A percentile compares a stretch with the other conserved stretches of the same genome.
Evolutionary conservation across 768 basidiomycete genomes (phyloP).

Genomic region (Mycena polygramma): DNA sequence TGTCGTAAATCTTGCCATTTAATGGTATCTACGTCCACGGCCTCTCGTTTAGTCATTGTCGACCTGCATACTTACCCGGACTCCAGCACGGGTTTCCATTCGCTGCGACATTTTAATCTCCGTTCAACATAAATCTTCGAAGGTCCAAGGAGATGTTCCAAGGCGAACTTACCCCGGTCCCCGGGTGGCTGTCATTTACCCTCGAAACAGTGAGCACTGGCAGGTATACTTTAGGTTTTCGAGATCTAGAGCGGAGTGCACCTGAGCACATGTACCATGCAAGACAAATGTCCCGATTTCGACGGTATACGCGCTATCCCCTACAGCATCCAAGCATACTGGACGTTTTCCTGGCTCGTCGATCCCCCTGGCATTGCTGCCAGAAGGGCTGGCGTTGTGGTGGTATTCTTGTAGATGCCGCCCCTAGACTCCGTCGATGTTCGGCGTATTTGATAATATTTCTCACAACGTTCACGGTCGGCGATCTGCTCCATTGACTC

Average conservation of each 20-base stretch:
- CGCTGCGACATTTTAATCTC: no score
- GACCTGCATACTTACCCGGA: no score
- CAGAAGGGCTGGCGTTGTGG: no score
- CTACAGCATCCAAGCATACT: background rate
- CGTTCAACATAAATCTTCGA: background rate
- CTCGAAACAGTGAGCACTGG: conserved; percentile 6
- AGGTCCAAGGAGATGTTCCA: background rate
- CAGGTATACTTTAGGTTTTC: background rate
- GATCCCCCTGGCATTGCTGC: background rate
- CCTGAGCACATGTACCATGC: background rate
- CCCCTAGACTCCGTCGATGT: background rate
- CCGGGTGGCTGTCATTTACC: conserved; percentile 7
- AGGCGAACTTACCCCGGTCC: background rate
- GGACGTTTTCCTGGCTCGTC: no score
- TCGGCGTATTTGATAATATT: background rate
- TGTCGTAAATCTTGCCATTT: background rate
- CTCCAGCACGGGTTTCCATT: background rate
- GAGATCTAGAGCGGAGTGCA: background rate
- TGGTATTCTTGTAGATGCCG: background rate
- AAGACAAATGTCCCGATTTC: conserved; percentile 12
- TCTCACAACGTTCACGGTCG: no score
- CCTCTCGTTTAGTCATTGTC: background rate
- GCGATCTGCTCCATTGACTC: no score
- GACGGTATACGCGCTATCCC: conserved; percentile 16
- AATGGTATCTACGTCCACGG: conserved; percentile 2